Conservation (phyloP, 495 filamentous ascomycete genomes). For the Talaromyces trachyspermus region DNA sequence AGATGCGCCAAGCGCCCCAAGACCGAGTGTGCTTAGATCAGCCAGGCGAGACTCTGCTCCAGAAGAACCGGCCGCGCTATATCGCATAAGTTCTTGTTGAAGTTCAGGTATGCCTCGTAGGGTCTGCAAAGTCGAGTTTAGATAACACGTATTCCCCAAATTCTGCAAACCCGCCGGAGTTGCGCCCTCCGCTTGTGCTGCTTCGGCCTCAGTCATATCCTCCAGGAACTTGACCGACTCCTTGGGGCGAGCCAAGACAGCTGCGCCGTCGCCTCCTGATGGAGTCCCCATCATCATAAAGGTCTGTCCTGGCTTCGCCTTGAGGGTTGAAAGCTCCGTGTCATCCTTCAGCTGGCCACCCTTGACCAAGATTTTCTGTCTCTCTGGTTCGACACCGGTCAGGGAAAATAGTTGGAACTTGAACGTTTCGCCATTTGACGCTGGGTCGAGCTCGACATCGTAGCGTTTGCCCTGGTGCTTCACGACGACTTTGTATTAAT, state of each 20-base stretch:
- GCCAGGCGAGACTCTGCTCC: constrained; percentile 31
- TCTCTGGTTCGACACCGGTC: constrained; percentile 90
- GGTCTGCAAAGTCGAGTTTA: constrained; percentile 92
- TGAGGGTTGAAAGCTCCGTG: constrained; percentile 71
- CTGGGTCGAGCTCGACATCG: constrained; percentile 82
- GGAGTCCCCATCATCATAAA: constrained; percentile 99
- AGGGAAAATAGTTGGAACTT: constrained; percentile 93
- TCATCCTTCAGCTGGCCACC: constrained; percentile 95
- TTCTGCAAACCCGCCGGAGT: constrained; percentile 87
- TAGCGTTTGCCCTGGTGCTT: constrained; percentile 94
- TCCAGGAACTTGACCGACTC: constrained; percentile 84
- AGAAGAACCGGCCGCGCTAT: constrained; percentile 38
- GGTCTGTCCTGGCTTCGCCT: constrained; percentile 73
- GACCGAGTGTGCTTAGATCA: constrained; percentile 50
- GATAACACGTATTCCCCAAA: constrained; percentile 94
- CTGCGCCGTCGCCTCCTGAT: constrained; percentile 48
- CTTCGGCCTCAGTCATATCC: constrained; percentile 96
- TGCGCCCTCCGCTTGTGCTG: constrained; percentile 72
- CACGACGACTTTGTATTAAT: constrained; percentile 62
- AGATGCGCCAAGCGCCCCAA: constrained; percentile 51
- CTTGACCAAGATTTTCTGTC: constrained; percentile 92
- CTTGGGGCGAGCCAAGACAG: constrained; percentile 61
- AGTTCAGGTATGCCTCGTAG: constrained; percentile 86
- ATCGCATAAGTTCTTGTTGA: constrained; percentile 67
- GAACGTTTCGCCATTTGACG: constrained; percentile 81